These are phyloP conservation scores for Cajanus cajan DNA, from an alignment of 306 rosid genomes.

Conservation along the genomic window DNA sequence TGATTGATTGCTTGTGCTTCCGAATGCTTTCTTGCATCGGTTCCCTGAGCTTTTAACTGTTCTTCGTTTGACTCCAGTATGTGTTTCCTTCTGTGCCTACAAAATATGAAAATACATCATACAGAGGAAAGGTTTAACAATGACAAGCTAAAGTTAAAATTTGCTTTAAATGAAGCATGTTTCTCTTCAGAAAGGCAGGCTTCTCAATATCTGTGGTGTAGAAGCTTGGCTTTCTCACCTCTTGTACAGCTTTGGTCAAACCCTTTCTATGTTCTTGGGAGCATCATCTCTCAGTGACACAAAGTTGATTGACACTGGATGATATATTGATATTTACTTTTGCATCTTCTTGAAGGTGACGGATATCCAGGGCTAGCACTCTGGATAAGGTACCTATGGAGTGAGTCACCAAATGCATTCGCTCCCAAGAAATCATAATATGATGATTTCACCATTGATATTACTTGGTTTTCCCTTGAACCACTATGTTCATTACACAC, in stretches of 20 bases:
- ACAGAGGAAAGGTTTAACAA: background rate
- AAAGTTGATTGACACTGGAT: background rate
- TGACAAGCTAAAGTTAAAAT: background rate
- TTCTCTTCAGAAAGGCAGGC: background rate
- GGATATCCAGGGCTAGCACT: background rate
- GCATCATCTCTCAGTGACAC: background rate
- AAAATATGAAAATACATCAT: constrained; percentile 4
- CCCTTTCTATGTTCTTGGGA: background rate
- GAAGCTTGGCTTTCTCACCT: constrained; percentile 39
- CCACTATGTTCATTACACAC: background rate
- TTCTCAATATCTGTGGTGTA: too few relatives aligned
- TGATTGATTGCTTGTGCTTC: constrained; percentile 2
- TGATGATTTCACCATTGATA: background rate
- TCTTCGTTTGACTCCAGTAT: background rate
- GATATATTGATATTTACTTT: background rate
- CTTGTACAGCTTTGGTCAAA: background rate
- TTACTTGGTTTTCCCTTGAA: constrained; percentile 16
- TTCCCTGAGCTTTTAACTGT: background rate
- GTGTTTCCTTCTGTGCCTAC: constrained; percentile 29
- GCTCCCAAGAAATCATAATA: background rate
- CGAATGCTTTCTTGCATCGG: background rate
- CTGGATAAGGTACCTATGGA: background rate
- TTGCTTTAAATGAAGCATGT: background rate
- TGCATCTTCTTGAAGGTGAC: background rate
- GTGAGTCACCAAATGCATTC: background rate